Base-by-base conservation (phyloP, 1,284 basidiomycete genomes). In the Mrakiaceae sp. region DNA sequence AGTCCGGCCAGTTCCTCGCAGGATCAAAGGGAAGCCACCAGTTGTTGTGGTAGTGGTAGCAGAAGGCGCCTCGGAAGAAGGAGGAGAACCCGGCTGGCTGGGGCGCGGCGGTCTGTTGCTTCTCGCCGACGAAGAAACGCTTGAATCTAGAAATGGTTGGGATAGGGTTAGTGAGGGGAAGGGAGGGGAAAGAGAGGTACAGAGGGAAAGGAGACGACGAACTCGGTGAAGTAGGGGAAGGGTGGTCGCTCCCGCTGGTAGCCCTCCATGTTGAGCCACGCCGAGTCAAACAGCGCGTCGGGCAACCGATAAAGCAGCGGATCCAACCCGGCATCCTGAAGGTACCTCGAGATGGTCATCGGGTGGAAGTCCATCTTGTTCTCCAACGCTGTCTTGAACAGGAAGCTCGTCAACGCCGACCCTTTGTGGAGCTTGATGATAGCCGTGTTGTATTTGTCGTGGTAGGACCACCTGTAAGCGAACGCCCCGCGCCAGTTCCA, bases 11-110 rank as follows among this genome's bases (percentile, higher is more conserved):
- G 74, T 95, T 91, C 16, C 91, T 85, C 7, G 83, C 77, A 1
- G 87, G 81, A 74, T 97, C 93, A 70, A 96, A 94, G 3, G 91
- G 88, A 67, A 88, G 85, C 92, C 93, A 95, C 87, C 87, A 88
- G 73, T 83, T 88, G 72, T 90, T 90, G 72, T 90, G 88, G 76
- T 85, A 91, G 74, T 92, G 88, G 73, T 91, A 92, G 8, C 86
- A 88, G 73, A 84, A 92, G 39, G 87, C 86, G 9, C 89, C 90
- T 62, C 84, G 82, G 80, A 89, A 93, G 78, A 92, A 92, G 10
- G 87, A 88, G 69, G 89, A 85, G 70, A 91, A 87, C 5, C 90
- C 90, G 10, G 87, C 74, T 14, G 84, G 84, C 70, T 86, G 82
- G 6, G 90, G 86, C 7, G 84, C 85, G 10, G 86, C 87, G 67